These are phyloP conservation scores for Pichia sp. DNA, from an alignment of 1,139 yeast species.

Conservation along the genomic window DNA sequence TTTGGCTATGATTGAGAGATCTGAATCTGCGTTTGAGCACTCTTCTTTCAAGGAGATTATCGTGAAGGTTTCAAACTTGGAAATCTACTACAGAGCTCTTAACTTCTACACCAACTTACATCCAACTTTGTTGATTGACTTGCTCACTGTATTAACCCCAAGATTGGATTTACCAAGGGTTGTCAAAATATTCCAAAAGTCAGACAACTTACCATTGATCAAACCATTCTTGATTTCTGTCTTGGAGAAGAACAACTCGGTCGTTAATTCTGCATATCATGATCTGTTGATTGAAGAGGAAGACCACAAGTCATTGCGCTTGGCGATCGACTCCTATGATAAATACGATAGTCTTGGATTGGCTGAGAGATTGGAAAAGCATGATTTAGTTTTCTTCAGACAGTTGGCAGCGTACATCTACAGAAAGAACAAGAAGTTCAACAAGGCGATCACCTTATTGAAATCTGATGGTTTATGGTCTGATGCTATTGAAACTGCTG, in stretches of 20 bases:
- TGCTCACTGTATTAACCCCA: slow-evolving; percentile 79
- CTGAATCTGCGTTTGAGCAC: slow-evolving; percentile 92
- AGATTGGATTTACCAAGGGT: slow-evolving; percentile 94
- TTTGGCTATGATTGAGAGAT: slow-evolving; percentile 92
- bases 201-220: slow-evolving; percentile 92
- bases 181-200: slow-evolving; percentile 88
- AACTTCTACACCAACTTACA: slow-evolving; percentile 90
- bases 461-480: slow-evolving; percentile 93
- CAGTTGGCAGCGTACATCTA: slow-evolving; percentile 92
- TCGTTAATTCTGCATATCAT: slow-evolving; percentile 93
- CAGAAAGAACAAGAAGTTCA: slow-evolving; percentile 91
- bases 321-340: slow-evolving; percentile 84
- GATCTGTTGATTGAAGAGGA: slow-evolving; percentile 94
- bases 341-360: slow-evolving; percentile 88
- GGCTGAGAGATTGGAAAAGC: slow-evolving; percentile 90
- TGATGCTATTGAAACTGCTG: slow-evolving; percentile 89
- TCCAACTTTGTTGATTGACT: slow-evolving; percentile 84
- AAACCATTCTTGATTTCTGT: slow-evolving; percentile 93
- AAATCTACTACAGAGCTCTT: slow-evolving; percentile 94
- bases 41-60: slow-evolving; percentile 88
- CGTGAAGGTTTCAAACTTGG: slow-evolving; percentile 93
- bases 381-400: slow-evolving; percentile 84
- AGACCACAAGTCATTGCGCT: slow-evolving; percentile 82
- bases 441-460: slow-evolving; percentile 78
- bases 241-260: slow-evolving; percentile 80